Percentiles rank a stretch among this genome's conserved stretches.
Conservation (phyloP, 257 asterid genomes). For the Handroanthus guayacan region DNA sequence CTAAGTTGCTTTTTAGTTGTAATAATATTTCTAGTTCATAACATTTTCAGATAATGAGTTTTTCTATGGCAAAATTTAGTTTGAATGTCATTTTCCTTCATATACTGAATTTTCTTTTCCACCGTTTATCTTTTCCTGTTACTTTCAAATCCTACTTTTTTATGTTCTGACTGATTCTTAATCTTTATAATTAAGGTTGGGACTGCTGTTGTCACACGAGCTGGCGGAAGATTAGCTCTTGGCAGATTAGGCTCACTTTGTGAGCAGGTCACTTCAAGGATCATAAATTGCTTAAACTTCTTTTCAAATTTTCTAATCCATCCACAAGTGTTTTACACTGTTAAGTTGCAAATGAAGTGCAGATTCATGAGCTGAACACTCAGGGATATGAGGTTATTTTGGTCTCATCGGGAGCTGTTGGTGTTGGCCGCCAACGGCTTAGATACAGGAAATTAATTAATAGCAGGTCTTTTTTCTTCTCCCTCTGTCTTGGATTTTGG, state of each 20-base stretch:
- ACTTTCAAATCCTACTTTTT: background rate
- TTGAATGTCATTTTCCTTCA: slow-evolving; percentile 12
- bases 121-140: background rate
- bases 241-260: slow-evolving; percentile 97
- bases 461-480: slow-evolving; percentile 73
- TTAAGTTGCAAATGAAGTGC: slow-evolving; percentile 46
- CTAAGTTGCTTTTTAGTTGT: background rate
- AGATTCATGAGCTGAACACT: slow-evolving; percentile 85
- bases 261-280: slow-evolving; percentile 76
- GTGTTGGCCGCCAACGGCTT: slow-evolving; percentile 96
- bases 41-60: slow-evolving; percentile 5
- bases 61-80: background rate
- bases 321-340: slow-evolving; percentile 16
- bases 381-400: slow-evolving; percentile 92
- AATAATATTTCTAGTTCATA: background rate
- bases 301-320: slow-evolving; percentile 15
- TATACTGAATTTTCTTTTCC: background rate
- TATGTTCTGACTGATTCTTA: slow-evolving; percentile 17
- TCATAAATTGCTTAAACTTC: background rate
- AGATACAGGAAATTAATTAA: slow-evolving; percentile 73
- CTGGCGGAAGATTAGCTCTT: slow-evolving; percentile 88
- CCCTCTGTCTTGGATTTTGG: background rate
- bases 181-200: slow-evolving; percentile 65
- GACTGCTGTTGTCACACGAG: slow-evolving; percentile 83
- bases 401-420: slow-evolving; percentile 98